Base-by-base conservation (phyloP, 306 rosid species). In the Sindora glabra region DNA sequence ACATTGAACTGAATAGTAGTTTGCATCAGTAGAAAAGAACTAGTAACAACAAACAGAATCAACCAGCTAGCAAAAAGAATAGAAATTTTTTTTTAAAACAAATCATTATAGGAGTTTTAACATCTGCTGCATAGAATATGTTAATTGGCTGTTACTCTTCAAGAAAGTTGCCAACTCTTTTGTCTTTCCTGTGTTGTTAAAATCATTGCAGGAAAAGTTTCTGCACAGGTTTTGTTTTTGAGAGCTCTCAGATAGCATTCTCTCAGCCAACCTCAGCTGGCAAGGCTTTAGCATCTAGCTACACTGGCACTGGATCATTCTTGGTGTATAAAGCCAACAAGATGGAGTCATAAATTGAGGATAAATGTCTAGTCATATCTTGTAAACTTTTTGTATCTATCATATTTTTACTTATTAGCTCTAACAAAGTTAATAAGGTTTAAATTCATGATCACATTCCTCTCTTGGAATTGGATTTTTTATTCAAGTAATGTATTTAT, bases 221-320 rank as follows among this genome's bases (percentile, higher is more conserved):
- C 66, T 72, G 77, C 75, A 6, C 12, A 51, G 92, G 74, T 46
- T 18, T 48, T 46, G 87, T 55, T 46, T 79, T 89, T 48, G 81
- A 82, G 57, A 79, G 57, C 37, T 51, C 78, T 62, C 89, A 83
- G 32, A 27, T 83, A 68, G 94, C 95, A 67, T 82, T 88, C 81
- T 89, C 99, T 51, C 85, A 76, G 67, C 99, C 92, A 48, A 86
- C 96, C 66, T 80, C 83, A 5, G 61, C 64, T 49, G 99, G 96
- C 70, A 81, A 70, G 74, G 81, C 82, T 39, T 71, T 92, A 85
- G 95, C 90, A 52, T 74, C 77, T 49, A 79, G 60, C 45, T 89
- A 83, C 51, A 32, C 72, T 25, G 86, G 89, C 63, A 71, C 72
- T 39, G 72, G 66, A 25, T 78, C 83, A 57, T 82, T 83, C 56